Base-by-base conservation (phyloP, 306 rosid species). In the apple (Malus domestica) region DNA sequence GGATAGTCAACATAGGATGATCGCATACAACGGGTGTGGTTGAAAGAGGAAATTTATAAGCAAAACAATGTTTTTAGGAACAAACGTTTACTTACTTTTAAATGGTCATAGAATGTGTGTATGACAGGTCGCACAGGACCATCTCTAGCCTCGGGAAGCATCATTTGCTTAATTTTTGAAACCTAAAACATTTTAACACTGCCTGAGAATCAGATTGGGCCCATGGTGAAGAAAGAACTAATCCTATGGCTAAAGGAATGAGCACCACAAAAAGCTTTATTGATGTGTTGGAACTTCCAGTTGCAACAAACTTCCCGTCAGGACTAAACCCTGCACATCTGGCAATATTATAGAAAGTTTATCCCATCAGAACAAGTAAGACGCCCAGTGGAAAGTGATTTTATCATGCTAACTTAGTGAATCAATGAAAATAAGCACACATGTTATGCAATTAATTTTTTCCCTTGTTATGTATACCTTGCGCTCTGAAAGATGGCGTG, bases 251-350 rank as follows among this genome's bases (percentile, higher is more conserved):
- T 25, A 67, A 22, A 45, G 54, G 77, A 79, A 80, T 68, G 73
- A 73, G 61, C 81, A 91, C 98, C 97, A 90, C 97, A 84, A 90
- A 94, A 46, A 91, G 89, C 88, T 94, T 94, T 83, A 94, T 91
- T 52, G 98, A 94, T 18, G 92, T 84, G 73, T 91, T 97, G 23
- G 98, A 89, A 87, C 98, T 94, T 82, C 98, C 98, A 3, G 97
- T 87, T 71, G 97, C 96, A 75, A 91, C 88, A 89, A 87, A 90
- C 79, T 83, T 87, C 83, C 98, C 97, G 68, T 94, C 97, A 62
- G 89, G 89, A 83, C 97, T 90, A 88, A 91, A 94, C 79, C 88
- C 86, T 63, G 97, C 96, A 89, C 97, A 94, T 87, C 98, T 91
- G 85, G 89, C 98, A 80, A 91, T 83, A 88, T 91, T 94, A 96